Evolutionary conservation across 2,329 filamentous ascomycete genomes (phyloP), one percentile per base, ranked within the genome.

Genomic region (Aspergillus ruber): DNA sequence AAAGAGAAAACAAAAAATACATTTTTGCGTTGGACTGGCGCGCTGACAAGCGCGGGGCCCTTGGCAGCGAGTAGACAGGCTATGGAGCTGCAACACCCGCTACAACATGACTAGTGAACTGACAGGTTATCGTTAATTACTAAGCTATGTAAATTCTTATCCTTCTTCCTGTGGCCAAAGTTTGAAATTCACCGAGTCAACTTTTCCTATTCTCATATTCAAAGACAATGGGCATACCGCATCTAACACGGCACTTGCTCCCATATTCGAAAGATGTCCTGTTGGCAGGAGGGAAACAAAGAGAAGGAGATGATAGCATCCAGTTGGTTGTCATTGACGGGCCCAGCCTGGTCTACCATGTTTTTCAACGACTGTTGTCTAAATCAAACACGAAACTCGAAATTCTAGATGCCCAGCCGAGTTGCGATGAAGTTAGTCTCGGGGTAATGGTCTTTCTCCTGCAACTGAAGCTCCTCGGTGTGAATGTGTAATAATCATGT

Each of bases 321-420:
- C 49, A 55, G 5, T 62, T 64, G 40, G 67, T 78, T 13, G 72
- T 82, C 40, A 81, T 95, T 47, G 90, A 95, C 62, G 90, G 89
- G 0, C 89, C 90, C 4, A 84, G 82, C 2, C 70, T 95, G 21
- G 86, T 88, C 1, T 86, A 91, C 63, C 79, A 88, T 63, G 73
- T 90, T 36, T 82, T 86, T 50, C 72, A 81, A 44, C 67, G 81
- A 15, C 77, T 82, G 47, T 69, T 80, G 39, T 63, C 59, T 3
- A 64, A 66, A 47, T 66, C 64, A 49, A 57, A 64, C 23, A 49
- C 50, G 15, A 59, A 65, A 17, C 66, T 66, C 35, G 76, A 75
- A 58, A 73, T 74, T 43, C 69, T 80, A 35, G 73, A 79, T 42
- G 63, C 69, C 10, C 72, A 79, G 25, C 81, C 84, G 4, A 77